Base-by-base conservation (phyloP, 1,139 yeast species). In the Yamadazyma dushanensis region DNA sequence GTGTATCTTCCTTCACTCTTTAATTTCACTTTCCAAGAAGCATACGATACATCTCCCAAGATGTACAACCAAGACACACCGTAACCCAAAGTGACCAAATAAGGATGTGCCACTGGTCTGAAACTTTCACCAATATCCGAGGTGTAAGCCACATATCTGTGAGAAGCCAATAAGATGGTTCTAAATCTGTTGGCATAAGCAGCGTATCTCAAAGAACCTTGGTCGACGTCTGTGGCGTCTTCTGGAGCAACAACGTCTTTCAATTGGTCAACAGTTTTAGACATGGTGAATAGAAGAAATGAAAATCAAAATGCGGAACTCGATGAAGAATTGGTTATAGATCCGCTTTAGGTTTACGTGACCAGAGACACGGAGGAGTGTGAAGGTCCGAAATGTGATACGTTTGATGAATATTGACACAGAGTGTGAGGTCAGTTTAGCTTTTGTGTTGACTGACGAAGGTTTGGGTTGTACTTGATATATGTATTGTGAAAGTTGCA, bases 61-160 rank as follows among this genome's bases (percentile, higher is more conserved):
- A 86, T 69, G 54, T 86, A 86, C 1, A 76, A 63, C 95, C 95
- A 86, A 4, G 90, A 82, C 25, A 86, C 62, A 19, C 81, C 88
- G 55, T 86, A 86, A 23, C 92, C 85, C 2, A 77, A 48, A 16
- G 66, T 70, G 14, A 86, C 94, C 23, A 81, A 41, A 26, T 51
- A 50, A 1, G 94, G 90, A 50, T 80, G 84, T 6, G 88, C 92
- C 14, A 86, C 84, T 0, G 95, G 95, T 37, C 95, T 71, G 61
- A 86, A 86, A n/a, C 92, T 83, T 55, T 86, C 95, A 16, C 95
- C 95, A 45, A 86, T 80, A 54, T 86, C 95, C 0, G 92, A 83
- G 5, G 95, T 85, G 58, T 86, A 86, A 2, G 95, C 95, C 17
- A 86, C 87, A 53, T 86, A 86, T 48, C 95, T 64, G 53, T 83